Base-by-base conservation (phyloP, 2,329 filamentous ascomycete genomes). In the Aspergillus chevalieri region DNA sequence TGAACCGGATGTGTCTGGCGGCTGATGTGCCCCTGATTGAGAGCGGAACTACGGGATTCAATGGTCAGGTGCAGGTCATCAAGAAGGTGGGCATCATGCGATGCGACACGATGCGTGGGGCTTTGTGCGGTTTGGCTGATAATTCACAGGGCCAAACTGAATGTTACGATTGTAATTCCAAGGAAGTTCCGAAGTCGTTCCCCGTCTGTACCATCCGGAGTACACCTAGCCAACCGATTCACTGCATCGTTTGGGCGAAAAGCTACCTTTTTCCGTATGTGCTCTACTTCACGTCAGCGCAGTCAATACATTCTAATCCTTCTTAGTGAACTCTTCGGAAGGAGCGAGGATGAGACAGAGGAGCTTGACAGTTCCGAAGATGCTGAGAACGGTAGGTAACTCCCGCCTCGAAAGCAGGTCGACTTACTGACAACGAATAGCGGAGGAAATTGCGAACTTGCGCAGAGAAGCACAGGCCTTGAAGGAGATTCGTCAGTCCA, bases 181-280 rank as follows among this genome's bases (percentile, higher is more conserved):
- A 98, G 69, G 87, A 92, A 52, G 83, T 86, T 1, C 92, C 92
- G 5, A 97, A 95, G 67, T 87, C 86, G 1, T 97, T 94, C 64
- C 91, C 93, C 1, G 91, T 97, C 39, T 98, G 93, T 74, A 98
- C 93, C 1, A 97, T 98, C 61, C 83, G 93, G 67, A 96, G 89
- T 68, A 98, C 91, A 0, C 93, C 93, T 0, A 95, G 87, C 57
- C 92, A 97, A 62, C 89, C 92, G 0, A 97, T 98, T 41, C 93
- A 98, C 71, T 97, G 93, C 73, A 98, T 98, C 53, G 92, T 98
- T 2, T 98, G 93, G 93, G 92, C 82, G 17, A 98, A 97, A 73
- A 95, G 90, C 67, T 98, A 97, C 67, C 78, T 98, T 7, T 81
- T 98, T 52, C 93, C 89, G 78, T 75, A 62, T 52, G 64, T 55